Evolutionary conservation across 83 land plant species (phyloP).

Genomic region (Thuja plicata): DNA sequence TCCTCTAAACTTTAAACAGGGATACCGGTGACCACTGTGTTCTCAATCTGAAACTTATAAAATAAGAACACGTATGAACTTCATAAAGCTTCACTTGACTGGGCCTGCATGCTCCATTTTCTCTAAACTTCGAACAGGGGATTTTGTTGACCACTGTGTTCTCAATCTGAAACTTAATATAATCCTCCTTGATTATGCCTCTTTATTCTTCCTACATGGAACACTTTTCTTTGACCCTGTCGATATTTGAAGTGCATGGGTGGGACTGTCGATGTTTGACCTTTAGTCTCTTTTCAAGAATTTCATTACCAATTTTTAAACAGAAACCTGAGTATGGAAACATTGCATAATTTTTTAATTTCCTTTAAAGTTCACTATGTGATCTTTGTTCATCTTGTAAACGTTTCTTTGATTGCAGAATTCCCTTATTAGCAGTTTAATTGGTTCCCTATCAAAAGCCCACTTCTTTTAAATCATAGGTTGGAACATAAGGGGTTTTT

Average conservation of each 20-base stretch:
- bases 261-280: too few relatives aligned
- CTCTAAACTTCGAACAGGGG: neutral
- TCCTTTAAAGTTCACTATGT: neutral
- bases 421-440: neutral
- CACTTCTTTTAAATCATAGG: too few relatives aligned
- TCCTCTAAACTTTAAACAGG: neutral
- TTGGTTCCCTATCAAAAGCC: neutral
- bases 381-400: neutral
- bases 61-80: too few relatives aligned
- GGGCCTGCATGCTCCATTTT: neutral
- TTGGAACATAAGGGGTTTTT: neutral
- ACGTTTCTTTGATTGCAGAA: neutral
- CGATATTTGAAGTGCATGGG: too few relatives aligned
- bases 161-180: too few relatives aligned
- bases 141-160: too few relatives aligned
- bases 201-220: too few relatives aligned
- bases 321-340: neutral
- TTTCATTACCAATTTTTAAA: neutral
- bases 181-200: too few relatives aligned
- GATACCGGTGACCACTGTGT: neutral
- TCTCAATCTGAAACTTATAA: neutral
- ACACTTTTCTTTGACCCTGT: too few relatives aligned
- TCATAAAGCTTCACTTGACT: neutral
- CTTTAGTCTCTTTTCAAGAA: too few relatives aligned
- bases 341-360: neutral